These are phyloP conservation scores for Drosera capensis DNA, from an alignment of 148 eudicot species.

Conservation along the genomic window DNA sequence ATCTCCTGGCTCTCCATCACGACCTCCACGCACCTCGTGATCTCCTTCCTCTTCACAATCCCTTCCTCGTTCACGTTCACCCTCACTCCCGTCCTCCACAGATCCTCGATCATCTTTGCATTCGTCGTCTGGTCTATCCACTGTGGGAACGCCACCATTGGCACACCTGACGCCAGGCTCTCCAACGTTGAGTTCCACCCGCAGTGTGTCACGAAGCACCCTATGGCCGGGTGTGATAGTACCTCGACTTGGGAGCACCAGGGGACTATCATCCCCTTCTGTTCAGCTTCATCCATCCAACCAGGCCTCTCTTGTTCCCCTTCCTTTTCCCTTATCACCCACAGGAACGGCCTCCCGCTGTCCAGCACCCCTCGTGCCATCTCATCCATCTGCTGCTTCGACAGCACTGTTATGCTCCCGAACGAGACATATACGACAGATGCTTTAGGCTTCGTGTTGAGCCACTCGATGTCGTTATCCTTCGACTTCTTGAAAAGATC, in stretches of 20 bases:
- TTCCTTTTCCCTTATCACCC: slow-evolving; percentile 36
- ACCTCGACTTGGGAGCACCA: slow-evolving; percentile 44
- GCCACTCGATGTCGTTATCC: slow-evolving; percentile 33
- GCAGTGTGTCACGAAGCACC: slow-evolving; percentile 47
- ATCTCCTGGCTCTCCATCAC: slow-evolving; percentile 27
- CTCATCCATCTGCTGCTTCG: slow-evolving; percentile 30
- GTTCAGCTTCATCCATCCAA: slow-evolving; percentile 25
- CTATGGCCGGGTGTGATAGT: slow-evolving; percentile 17
- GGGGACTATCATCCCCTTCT: slow-evolving; percentile 20
- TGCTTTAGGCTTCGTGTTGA: slow-evolving; percentile 25
- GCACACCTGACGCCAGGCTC: slow-evolving; percentile 32
- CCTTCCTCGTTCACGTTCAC: slow-evolving; percentile 18
- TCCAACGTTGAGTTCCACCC: slow-evolving; percentile 63
- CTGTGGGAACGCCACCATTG: slow-evolving; percentile 41
- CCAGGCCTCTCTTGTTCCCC: slow-evolving; percentile 10
- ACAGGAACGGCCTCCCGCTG: slow-evolving; percentile 33
- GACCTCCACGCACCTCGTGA: slow-evolving; percentile 28
- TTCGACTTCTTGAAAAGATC: slow-evolving; percentile 14
- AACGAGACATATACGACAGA: slow-evolving; percentile 59
- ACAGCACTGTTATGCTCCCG: slow-evolving; percentile 31
- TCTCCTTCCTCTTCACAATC: slow-evolving; percentile 21
- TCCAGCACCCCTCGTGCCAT: slow-evolving; percentile 28
- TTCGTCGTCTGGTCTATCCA: slow-evolving; percentile 44
- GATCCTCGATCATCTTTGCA: slow-evolving; percentile 36
- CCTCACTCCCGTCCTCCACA: slow-evolving; percentile 34